phyloP scores from a whole-genome alignment of 2,329 filamentous ascomycete species.

The Amauroascus verrucosus region DNA sequence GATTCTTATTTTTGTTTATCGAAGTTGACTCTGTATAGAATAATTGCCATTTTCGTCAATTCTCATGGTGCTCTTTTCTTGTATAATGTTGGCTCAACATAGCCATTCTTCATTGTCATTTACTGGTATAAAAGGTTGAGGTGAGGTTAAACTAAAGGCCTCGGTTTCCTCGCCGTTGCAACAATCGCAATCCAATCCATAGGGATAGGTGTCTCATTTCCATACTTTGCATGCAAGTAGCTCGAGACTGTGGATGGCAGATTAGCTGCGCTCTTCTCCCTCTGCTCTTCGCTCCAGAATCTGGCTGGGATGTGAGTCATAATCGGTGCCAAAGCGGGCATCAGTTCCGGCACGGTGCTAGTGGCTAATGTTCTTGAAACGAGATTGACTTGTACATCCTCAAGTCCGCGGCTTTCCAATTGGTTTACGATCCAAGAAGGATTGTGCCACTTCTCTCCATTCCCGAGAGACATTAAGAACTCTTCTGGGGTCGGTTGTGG shows the following conservation, averaged over 20 bases:
- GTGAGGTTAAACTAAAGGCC: background rate
- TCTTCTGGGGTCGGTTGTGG: conserved; percentile 5
- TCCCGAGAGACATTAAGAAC: conserved; percentile 9
- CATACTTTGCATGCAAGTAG: conserved; percentile 6
- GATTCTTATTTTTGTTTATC: no score
- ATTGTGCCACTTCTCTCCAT: conserved; percentile 9
- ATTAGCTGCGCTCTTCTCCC: background rate
- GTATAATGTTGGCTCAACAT: no score
- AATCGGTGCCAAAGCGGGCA: conserved; percentile 2
- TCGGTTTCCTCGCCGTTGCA: conserved; percentile 6
- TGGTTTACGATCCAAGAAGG: conserved; percentile 4
- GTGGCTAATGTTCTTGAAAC: conserved; percentile 8
- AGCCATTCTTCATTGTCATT: no score
- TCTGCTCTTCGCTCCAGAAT: conserved; percentile 10
- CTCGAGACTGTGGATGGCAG: background rate
- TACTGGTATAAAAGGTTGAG: background rate
- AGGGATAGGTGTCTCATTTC: conserved; percentile 3
- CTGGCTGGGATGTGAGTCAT: conserved; percentile 8
- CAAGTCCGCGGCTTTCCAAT: conserved; percentile 1
- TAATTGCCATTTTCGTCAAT: no score
- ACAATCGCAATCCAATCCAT: conserved; percentile 10
- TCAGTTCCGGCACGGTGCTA: conserved; percentile 1
- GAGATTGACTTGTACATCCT: conserved; percentile 2
- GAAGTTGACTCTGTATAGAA: no score
- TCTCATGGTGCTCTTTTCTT: no score